Conservation (phyloP, 2,329 filamentous ascomycete species). For the Neoarthrinium moseri region DNA sequence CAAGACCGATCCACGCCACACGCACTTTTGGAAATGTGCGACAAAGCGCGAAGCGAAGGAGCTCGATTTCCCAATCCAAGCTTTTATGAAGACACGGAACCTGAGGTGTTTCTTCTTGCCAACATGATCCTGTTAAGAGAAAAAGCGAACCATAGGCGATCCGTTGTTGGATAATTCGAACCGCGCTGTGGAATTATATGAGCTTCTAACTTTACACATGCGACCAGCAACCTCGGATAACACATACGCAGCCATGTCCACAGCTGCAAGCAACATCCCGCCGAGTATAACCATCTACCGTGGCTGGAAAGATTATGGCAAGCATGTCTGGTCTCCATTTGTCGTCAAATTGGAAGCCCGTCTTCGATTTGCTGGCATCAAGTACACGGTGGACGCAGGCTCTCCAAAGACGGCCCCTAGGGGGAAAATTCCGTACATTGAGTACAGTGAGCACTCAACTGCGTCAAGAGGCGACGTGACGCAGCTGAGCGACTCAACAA, state of each 20-base stretch:
- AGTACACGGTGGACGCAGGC: slow-evolving; percentile 45
- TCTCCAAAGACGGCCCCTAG: slow-evolving; percentile 45
- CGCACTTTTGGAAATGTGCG: too few species aligned
- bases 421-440: slow-evolving; percentile 61
- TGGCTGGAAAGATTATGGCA: slow-evolving; percentile 39
- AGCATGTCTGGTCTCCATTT: slow-evolving; percentile 60
- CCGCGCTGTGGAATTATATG: too few species aligned
- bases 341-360: slow-evolving; percentile 62
- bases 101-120: too few species aligned
- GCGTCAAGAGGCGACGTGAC: slow-evolving; percentile 7
- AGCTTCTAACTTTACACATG: too few species aligned
- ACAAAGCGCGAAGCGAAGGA: too few species aligned
- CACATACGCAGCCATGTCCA: background rate
- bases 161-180: too few species aligned
- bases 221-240: too few species aligned
- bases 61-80: too few species aligned
- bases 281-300: slow-evolving; percentile 44
- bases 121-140: too few species aligned
- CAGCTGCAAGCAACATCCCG: background rate
- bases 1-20: too few species aligned
- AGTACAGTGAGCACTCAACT: slow-evolving; percentile 20
- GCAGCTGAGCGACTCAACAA: slow-evolving; percentile 47
- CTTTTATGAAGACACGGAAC: too few species aligned
- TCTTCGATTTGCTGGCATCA: slow-evolving; percentile 49
- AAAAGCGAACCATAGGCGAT: too few species aligned